Base-by-base conservation (phyloP, 495 filamentous ascomycete species). In the Penicillium cosmopolitanum region DNA sequence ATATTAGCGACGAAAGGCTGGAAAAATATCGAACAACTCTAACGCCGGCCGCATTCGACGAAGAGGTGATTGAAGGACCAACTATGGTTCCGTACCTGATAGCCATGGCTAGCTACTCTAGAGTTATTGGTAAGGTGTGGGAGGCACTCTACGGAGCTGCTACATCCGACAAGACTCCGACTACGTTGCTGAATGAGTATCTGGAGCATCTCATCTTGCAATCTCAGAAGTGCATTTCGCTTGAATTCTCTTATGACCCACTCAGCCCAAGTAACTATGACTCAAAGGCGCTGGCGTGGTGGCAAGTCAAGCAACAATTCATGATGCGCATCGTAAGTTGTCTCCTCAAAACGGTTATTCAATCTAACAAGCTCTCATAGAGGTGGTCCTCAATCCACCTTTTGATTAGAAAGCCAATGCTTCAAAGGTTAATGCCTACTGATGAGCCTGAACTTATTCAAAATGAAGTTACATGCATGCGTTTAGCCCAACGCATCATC, bases 341-440 rank as follows among this genome's bases (percentile, higher is more conserved):
- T 36, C n/a, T 33, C 4, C n/a, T 1, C 18, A 16, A 7, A 15
- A 44, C 0, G 9, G 2, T 3, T 2, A 18, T 28, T n/a, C 21
- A 15, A 6, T 13, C 13, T 58, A 40, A 42, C 51, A 51, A 46
- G 51, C n/a, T 21, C 2, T 34, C 12, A 8, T 28, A 71, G 68
- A 61, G 68, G 21, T 71, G 68, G 68, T 58, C 65, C 1, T 68
- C 63, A 0, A 56, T 71, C n/a, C 57, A 65, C n/a, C 59, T 71
- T 11, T 19, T 71, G 5, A 66, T 68, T 15, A 50, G 63, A 25
- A 71, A 68, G 43, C 64, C 68, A 8, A 65, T 67, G 57, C 60
- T 67, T 16, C 64, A 66, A 38, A 52, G 31, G 8, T 11, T 33
- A 25, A 15, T 46, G 4, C 43, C 33, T 19, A 16, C 28, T 3